Evolutionary conservation across 495 filamentous ascomycete genomes (phyloP).

Genomic region (Oleoguttula mirabilis): DNA sequence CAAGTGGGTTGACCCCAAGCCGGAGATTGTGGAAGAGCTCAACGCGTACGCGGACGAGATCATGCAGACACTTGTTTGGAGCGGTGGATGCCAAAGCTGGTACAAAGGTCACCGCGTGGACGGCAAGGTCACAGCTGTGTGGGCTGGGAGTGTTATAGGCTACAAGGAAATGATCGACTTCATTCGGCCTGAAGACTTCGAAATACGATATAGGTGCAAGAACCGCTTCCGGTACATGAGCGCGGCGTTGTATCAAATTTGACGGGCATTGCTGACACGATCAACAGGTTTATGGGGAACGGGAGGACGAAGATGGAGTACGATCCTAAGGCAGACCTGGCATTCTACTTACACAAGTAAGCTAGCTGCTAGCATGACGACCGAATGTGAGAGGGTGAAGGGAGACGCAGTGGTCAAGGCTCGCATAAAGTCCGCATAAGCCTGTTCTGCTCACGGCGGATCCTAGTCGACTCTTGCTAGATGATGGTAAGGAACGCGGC

Average conservation of each 20-base stretch:
- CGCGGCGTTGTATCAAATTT: no score
- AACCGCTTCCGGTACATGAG: conserved; percentile 20
- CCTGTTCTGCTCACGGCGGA: no score
- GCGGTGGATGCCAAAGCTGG: conserved; percentile 22
- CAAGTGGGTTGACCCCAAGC: conserved; percentile 10
- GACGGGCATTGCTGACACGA: no score
- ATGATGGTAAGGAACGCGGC: no score
- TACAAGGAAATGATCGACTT: conserved; percentile 18
- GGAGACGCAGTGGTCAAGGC: no score
- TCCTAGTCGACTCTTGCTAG: no score
- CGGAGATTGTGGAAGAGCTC: conserved; percentile 20
- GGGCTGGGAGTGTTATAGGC: conserved; percentile 15
- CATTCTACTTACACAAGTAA: conserved; percentile 16
- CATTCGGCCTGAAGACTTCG: conserved; percentile 21
- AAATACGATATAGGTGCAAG: conserved; percentile 17
- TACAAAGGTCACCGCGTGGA: conserved; percentile 20
- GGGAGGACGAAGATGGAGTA: conserved; percentile 18
- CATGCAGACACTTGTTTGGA: conserved; percentile 21
- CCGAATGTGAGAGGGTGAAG: no score
- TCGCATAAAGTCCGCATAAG: no score
- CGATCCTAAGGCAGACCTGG: conserved; percentile 18
- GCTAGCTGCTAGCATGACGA: no score
- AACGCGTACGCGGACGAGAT: conserved; percentile 20
- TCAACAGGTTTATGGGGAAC: conserved; percentile 17
- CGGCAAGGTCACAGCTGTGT: conserved; percentile 21